A percentile compares a stretch with the other conserved stretches of the same genome.
These are phyloP conservation scores for Penicillium freii DNA, from an alignment of 2,329 filamentous ascomycete species.

Conservation along the genomic window DNA sequence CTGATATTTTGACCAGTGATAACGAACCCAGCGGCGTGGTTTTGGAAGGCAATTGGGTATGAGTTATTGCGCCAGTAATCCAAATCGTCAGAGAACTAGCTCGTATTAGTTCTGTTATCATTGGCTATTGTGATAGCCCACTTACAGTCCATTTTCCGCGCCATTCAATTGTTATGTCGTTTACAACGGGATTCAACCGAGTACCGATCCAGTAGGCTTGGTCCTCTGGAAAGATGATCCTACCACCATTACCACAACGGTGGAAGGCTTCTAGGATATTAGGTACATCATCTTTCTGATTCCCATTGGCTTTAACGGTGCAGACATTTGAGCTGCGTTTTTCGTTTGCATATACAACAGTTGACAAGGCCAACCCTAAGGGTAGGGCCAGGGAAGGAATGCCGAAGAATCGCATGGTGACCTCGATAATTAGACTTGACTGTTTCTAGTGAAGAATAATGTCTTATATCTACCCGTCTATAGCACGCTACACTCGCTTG, in stretches of 20 bases:
- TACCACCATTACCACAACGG: constrained; percentile 43
- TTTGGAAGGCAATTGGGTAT: constrained; percentile 55
- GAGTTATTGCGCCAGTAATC: constrained; percentile 56
- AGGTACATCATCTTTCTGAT: constrained; percentile 42
- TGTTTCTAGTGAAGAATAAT: neutral
- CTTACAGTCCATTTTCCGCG: constrained; percentile 38
- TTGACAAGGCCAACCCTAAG: constrained; percentile 6
- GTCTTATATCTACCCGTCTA: neutral
- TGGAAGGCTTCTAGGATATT: constrained; percentile 44
- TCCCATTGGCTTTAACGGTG: constrained; percentile 41
- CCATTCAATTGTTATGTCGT: constrained; percentile 55
- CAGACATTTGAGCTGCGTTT: constrained; percentile 30
- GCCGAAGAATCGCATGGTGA: constrained; percentile 2
- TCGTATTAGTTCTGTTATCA: neutral
- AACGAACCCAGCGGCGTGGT: constrained; percentile 55
- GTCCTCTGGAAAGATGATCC: constrained; percentile 51
- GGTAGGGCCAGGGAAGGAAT: neutral
- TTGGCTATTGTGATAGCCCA: neutral
- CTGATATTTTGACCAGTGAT: constrained; percentile 51
- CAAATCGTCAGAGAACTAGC: constrained; percentile 50
- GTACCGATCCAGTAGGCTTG: constrained; percentile 53
- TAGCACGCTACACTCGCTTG: neutral
- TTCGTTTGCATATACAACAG: constrained; percentile 4
- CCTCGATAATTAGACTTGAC: neutral
- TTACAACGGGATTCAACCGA: constrained; percentile 50